These are phyloP conservation scores for Coffea eugenioides DNA, from an alignment of 257 asterid genomes.

Conservation along the genomic window DNA sequence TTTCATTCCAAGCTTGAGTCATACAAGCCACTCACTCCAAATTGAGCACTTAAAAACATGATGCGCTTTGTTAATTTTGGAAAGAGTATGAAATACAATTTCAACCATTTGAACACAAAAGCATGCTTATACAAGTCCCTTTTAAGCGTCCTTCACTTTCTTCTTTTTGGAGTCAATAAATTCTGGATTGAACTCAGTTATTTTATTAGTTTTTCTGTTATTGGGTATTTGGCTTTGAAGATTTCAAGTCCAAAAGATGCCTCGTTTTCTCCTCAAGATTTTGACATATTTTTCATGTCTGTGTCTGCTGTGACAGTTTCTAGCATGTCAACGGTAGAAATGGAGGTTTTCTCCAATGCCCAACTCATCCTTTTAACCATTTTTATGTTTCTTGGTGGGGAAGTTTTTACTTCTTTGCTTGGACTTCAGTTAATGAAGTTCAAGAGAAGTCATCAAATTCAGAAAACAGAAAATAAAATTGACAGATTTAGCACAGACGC, in stretches of 20 bases:
- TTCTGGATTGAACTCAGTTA: conserved; percentile 37
- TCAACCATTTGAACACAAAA: background rate
- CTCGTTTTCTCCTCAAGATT: conserved; percentile 12
- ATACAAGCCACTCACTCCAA: background rate
- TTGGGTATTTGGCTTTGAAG: conserved; percentile 40
- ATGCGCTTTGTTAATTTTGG: background rate
- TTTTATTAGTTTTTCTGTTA: conserved; percentile 28
- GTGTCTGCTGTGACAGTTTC: conserved; percentile 43
- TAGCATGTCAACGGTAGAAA: conserved; percentile 48
- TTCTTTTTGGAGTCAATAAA: conserved; percentile 7
- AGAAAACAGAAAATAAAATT: background rate
- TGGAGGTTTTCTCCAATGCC: conserved; percentile 44
- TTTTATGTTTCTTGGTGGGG: conserved; percentile 48
- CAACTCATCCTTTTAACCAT: conserved; percentile 41
- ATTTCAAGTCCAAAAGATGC: conserved; percentile 19
- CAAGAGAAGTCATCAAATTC: background rate
- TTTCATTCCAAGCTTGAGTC: background rate
- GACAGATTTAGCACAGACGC: background rate
- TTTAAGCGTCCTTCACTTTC: background rate
- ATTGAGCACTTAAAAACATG: background rate
- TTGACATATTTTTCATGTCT: conserved; percentile 47
- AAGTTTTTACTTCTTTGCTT: conserved; percentile 43
- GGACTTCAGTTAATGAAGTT: conserved; percentile 25
- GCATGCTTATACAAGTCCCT: background rate
- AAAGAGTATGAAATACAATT: background rate